Evolutionary conservation across 306 rosid genomes (phyloP).

Genomic region (Gastrolobium bilobum): DNA sequence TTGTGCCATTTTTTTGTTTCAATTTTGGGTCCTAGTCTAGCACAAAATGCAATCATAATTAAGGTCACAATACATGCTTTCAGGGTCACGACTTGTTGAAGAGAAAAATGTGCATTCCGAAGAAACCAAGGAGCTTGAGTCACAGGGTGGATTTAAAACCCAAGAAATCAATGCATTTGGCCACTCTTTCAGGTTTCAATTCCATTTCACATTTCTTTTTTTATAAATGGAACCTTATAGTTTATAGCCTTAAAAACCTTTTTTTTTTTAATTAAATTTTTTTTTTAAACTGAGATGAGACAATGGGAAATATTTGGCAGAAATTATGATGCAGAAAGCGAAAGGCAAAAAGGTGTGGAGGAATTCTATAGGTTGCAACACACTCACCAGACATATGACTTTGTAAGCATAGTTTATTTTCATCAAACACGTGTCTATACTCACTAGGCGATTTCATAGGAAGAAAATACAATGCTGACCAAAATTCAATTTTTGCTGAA

Average conservation of each 20-base stretch:
- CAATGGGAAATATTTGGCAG: conserved; percentile 22
- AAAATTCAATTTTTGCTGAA: neutral
- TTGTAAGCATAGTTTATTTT: conserved; percentile 31
- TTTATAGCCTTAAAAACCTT: neutral
- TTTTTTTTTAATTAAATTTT: too few relatives aligned
- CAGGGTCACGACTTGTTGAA: conserved; percentile 41
- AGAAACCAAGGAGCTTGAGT: conserved; percentile 39
- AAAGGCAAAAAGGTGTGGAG: conserved; percentile 42
- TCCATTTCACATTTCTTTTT: neutral
- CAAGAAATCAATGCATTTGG: conserved; percentile 73
- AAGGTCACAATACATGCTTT: too few relatives aligned
- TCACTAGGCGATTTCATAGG: neutral
- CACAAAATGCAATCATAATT: neutral
- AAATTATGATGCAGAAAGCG: conserved; percentile 30
- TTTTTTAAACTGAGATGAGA: neutral
- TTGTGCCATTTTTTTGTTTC: neutral
- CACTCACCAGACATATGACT: conserved; percentile 45
- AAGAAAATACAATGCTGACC: neutral
- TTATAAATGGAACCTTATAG: neutral
- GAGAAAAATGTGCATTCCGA: conserved; percentile 43
- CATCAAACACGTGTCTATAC: neutral
- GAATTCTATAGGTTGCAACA: conserved; percentile 37
- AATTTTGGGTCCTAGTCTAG: neutral
- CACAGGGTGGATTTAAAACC: conserved; percentile 47
- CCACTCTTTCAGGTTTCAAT: conserved; percentile 60